phyloP scores from a whole-genome alignment of 106 monocot species.

The Acorus gramineus region DNA sequence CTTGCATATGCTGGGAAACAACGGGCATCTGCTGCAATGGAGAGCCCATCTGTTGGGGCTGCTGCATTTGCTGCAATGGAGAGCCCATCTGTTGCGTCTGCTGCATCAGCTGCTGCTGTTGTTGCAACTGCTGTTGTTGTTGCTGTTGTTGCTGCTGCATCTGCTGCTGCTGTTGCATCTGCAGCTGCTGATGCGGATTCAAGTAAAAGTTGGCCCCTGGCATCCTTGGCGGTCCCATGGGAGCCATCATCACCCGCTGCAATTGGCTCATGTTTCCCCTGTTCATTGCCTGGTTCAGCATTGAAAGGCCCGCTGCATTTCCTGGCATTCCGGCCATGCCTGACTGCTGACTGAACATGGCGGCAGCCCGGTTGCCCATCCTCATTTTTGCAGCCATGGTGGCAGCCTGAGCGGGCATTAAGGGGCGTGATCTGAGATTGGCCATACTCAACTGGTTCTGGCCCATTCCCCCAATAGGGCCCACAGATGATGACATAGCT shows the following conservation, averaged over 20 bases:
- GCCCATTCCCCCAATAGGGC: slow-evolving; percentile 32
- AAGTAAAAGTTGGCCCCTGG: slow-evolving; percentile 50
- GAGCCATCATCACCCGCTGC: slow-evolving; percentile 42
- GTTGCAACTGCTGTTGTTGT: slow-evolving; percentile 20
- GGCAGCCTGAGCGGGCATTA: slow-evolving; percentile 22
- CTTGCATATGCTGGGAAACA: background rate
- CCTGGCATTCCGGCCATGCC: slow-evolving; percentile 39
- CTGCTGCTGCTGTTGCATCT: slow-evolving; percentile 22
- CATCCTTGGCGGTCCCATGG: slow-evolving; percentile 92
- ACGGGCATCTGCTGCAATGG: slow-evolving; percentile 9
- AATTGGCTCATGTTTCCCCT: slow-evolving; percentile 44
- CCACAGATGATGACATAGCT: slow-evolving; percentile 37
- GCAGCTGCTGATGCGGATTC: slow-evolving; percentile 29
- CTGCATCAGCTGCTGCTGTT: slow-evolving; percentile 29
- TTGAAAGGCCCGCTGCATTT: slow-evolving; percentile 46
- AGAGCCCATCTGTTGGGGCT: slow-evolving; percentile 25
- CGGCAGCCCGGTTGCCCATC: slow-evolving; percentile 32
- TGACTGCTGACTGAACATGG: slow-evolving; percentile 31
- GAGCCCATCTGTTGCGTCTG: slow-evolving; percentile 42
- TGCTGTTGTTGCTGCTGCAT: slow-evolving; percentile 27
- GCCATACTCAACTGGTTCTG: slow-evolving; percentile 67
- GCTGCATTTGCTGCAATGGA: slow-evolving; percentile 32
- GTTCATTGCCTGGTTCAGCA: slow-evolving; percentile 55
- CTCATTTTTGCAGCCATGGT: slow-evolving; percentile 28
- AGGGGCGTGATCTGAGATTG: slow-evolving; percentile 27